Evolutionary conservation across 1,284 basidiomycete genomes (phyloP).

Genomic region (Microbotryomycetes sp.): DNA sequence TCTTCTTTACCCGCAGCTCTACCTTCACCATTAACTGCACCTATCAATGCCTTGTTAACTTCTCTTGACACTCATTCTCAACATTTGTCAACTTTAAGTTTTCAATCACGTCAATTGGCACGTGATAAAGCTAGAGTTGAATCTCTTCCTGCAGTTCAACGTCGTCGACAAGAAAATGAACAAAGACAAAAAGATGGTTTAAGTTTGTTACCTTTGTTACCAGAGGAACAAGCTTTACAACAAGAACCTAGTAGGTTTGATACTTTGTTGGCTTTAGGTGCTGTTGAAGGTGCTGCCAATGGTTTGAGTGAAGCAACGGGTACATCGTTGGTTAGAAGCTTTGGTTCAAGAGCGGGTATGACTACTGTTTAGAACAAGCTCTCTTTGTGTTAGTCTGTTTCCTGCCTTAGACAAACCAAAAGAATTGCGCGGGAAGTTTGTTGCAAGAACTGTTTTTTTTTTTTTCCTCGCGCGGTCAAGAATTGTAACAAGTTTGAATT

Average conservation of each 20-base stretch:
- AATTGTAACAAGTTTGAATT: too few species aligned
- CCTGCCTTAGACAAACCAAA: too few species aligned
- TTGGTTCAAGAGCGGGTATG: slow-evolving; percentile 40
- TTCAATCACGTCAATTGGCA: slow-evolving; percentile 82
- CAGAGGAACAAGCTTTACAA: slow-evolving; percentile 73
- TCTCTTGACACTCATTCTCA: slow-evolving; percentile 77
- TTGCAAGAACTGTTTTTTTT: too few species aligned
- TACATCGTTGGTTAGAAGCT: slow-evolving; percentile 17
- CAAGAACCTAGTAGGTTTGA: slow-evolving; percentile 85
- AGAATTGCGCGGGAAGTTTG: too few species aligned
- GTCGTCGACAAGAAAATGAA: slow-evolving; percentile 85
- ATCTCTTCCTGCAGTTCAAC: slow-evolving; percentile 55
- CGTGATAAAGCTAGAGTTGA: slow-evolving; percentile 83
- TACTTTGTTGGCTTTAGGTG: slow-evolving; percentile 55
- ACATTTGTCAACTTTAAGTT: slow-evolving; percentile 89
- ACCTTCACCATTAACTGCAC: slow-evolving; percentile 74
- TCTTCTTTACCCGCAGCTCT: slow-evolving; percentile 47
- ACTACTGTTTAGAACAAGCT: too few species aligned
- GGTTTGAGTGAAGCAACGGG: slow-evolving; percentile 43
- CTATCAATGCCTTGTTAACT: slow-evolving; percentile 75
- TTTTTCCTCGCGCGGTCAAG: too few species aligned
- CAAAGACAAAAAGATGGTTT: slow-evolving; percentile 75
- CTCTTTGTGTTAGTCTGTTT: too few species aligned
- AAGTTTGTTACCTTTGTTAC: slow-evolving; percentile 62
- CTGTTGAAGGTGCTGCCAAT: slow-evolving; percentile 43